Evolutionary conservation across 208 protist genomes (phyloP).

Genomic region (Porcisia deanei): DNA sequence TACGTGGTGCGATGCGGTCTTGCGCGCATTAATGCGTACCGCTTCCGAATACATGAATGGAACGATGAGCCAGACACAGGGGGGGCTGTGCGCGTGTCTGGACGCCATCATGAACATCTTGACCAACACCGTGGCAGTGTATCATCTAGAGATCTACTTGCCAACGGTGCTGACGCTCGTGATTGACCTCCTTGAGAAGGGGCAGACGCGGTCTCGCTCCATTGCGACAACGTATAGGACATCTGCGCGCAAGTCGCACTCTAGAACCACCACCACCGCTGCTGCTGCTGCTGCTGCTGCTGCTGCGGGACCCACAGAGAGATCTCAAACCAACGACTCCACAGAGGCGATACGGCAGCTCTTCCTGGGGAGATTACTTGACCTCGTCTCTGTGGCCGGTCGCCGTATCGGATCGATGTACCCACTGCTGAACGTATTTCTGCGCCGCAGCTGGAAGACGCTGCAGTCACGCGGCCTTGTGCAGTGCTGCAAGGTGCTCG

Average conservation of each 20-base stretch:
- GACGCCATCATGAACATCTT: slow-evolving; percentile 64
- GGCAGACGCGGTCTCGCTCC: slow-evolving; percentile 14
- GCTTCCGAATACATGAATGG: slow-evolving; percentile 57
- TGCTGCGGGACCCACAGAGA: background rate
- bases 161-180: slow-evolving; percentile 65
- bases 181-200: slow-evolving; percentile 33
- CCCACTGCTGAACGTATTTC: slow-evolving; percentile 58
- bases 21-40: slow-evolving; percentile 60
- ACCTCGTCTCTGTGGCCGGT: slow-evolving; percentile 54
- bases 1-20: slow-evolving; percentile 71
- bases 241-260: background rate
- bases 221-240: background rate
- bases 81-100: slow-evolving; percentile 67
- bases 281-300: background rate
- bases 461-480: slow-evolving; percentile 32
- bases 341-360: slow-evolving; percentile 28
- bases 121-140: slow-evolving; percentile 43
- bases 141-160: slow-evolving; percentile 57
- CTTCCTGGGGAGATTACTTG: slow-evolving; percentile 44
- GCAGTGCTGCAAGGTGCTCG: slow-evolving; percentile 66
- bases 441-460: slow-evolving; percentile 52
- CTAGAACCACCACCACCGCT: background rate
- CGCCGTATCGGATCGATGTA: slow-evolving; percentile 68
- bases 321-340: background rate
- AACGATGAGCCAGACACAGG: slow-evolving; percentile 62